Evolutionary conservation across 2,329 filamentous ascomycete genomes (phyloP), one percentile per base, ranked within the genome.

Genomic region (Colletotrichum brevisporum): DNA sequence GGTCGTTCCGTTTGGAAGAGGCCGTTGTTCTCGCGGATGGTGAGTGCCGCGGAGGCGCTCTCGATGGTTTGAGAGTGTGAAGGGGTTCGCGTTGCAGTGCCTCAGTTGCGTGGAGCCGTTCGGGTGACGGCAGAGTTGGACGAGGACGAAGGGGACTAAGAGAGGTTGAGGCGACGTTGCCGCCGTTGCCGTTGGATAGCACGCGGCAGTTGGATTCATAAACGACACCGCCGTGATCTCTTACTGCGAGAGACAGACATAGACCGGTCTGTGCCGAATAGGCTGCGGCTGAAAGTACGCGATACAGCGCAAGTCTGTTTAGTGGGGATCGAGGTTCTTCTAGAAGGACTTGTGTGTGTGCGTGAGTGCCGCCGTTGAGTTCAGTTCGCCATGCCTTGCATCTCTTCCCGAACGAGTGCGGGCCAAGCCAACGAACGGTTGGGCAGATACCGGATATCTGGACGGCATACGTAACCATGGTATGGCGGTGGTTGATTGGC

Each of bases 21-120:
- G 50, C 52, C 59, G 39, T 51, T 24, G 24, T 53, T 26, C 52
- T 26, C 52, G 64, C 8, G 31, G 31, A 36, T 36, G 59, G 10
- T 67, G 39, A 6, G 45, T 67, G 64, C 64, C 64, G 64, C 63
- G 45, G 51, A 64, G 26, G 47, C 52, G 48, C 53, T 58, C 60
- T 58, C 36, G 61, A 47, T 45, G 53, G 59, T 67, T 48, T 43
- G 39, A 12, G 52, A n/a, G 52, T 18, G 45, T 50, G 56, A 27
- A 24, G 45, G 63, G 59, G 52, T 31, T 53, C 48, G 26, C n/a
- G 45, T 63, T 41, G 45, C 31, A 60, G 45, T 52, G 57, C 57
- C 27, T 60, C 47, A 43, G 47, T 43, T 43, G 15, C 47, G 57
- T 52, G 47, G 57, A 60, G 57, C 31, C 59, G 52, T 57, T 51